Conservation (phyloP, 2,329 filamentous ascomycete species). For the Emmonsiellopsis sp. region DNA sequence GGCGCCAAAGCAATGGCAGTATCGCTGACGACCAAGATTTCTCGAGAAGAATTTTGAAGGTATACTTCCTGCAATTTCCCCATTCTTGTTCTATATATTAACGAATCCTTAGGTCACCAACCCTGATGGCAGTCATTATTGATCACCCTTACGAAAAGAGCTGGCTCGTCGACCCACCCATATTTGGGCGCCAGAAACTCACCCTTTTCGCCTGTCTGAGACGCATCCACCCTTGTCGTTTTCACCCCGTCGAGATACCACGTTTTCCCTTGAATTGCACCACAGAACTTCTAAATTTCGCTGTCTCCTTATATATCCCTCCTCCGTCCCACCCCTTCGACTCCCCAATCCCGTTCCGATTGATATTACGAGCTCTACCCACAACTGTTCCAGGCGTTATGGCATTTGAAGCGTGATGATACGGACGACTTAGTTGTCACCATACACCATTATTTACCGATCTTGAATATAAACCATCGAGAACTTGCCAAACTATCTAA, state of each 20-base stretch:
- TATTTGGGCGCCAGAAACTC: neutral
- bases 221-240: neutral
- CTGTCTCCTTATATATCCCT: neutral
- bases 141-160: neutral
- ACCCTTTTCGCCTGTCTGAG: neutral
- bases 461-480: neutral
- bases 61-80: slow-evolving; percentile 29
- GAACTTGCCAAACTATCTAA: neutral
- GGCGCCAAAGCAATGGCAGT: slow-evolving; percentile 84
- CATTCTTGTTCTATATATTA: neutral
- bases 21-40: slow-evolving; percentile 97
- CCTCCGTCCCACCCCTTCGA: neutral
- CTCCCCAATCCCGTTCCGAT: neutral
- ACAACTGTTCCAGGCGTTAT: slow-evolving; percentile 2
- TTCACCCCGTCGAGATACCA: slow-evolving; percentile 1
- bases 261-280: neutral
- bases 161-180: neutral
- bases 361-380: slow-evolving; percentile 2
- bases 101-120: slow-evolving; percentile 10
- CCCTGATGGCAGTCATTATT: slow-evolving; percentile 9
- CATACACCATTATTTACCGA: neutral
- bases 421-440: slow-evolving; percentile 5
- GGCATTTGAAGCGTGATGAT: slow-evolving; percentile 6
- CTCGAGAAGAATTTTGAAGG: slow-evolving; percentile 89
- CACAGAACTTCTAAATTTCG: neutral